phyloP scores from a whole-genome alignment of 2,329 filamentous ascomycete species.

The Venturia aucupariae region DNA sequence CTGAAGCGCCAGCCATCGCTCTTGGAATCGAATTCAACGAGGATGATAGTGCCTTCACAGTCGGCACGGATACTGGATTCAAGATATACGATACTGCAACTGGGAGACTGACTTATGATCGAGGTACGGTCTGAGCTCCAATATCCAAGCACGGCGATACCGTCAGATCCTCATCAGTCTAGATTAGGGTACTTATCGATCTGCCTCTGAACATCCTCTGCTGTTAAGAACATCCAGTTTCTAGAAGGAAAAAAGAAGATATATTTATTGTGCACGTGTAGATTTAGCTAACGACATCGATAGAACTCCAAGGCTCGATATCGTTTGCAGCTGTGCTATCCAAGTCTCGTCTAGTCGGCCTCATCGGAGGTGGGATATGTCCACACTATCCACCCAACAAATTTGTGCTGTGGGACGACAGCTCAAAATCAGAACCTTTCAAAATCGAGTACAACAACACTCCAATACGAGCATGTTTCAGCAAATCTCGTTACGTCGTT shows the following conservation, averaged over 20 bases:
- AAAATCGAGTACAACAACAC: conserved; percentile 71
- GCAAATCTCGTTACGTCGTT: conserved; percentile 66
- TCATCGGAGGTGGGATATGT: conserved; percentile 78
- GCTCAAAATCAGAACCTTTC: conserved; percentile 64
- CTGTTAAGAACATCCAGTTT: no score
- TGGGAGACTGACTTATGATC: conserved; percentile 24
- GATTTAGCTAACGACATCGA: conserved; percentile 17
- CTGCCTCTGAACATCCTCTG: no score
- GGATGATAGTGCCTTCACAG: conserved; percentile 75
- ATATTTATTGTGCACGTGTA: background rate
- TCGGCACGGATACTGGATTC: conserved; percentile 79
- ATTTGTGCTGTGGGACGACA: conserved; percentile 88
- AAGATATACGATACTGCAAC: conserved; percentile 47
- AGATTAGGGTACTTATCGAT: background rate
- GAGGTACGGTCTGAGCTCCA: conserved; percentile 25
- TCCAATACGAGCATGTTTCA: conserved; percentile 70
- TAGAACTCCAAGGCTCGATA: conserved; percentile 53
- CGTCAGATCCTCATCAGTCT: background rate
- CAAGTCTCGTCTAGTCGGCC: conserved; percentile 74
- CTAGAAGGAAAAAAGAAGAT: conserved; percentile 21
- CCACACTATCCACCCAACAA: conserved; percentile 86
- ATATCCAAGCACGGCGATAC: conserved; percentile 15
- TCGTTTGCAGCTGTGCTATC: conserved; percentile 80
- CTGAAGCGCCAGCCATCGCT: conserved; percentile 13
- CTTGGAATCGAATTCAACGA: conserved; percentile 57